Percentiles rank a stretch among this genome's conserved stretches.
phyloP scores from a whole-genome alignment of 2,329 filamentous ascomycete species.

The Teratosphaeria viscida region DNA sequence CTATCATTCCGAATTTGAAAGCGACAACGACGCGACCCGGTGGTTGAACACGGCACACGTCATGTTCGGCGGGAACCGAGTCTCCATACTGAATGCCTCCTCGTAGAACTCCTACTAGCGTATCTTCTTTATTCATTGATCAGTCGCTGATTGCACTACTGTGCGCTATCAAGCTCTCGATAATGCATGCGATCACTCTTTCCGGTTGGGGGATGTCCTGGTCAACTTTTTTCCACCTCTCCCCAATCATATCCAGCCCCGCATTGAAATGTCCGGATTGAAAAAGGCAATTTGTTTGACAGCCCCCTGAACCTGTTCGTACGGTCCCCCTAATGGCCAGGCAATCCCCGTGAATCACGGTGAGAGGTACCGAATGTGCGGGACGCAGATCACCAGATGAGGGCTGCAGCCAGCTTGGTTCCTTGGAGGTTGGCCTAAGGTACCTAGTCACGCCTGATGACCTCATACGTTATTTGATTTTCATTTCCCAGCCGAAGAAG shows the following conservation, averaged over 20 bases:
- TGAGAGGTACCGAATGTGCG: background rate
- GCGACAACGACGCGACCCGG: background rate
- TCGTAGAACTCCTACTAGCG: background rate
- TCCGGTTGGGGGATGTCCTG: background rate
- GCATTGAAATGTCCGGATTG: background rate
- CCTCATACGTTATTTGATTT: background rate
- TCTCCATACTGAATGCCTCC: background rate
- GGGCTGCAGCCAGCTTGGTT: background rate
- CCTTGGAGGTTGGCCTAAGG: background rate
- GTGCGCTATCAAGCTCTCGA: background rate
- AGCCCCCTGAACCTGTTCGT: background rate
- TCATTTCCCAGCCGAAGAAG: background rate
- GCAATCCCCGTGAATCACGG: background rate
- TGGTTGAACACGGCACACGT: slow-evolving; percentile 1
- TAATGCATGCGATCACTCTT: background rate
- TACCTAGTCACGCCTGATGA: background rate
- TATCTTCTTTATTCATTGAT: background rate
- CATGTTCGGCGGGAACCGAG: background rate
- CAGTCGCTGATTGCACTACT: no score
- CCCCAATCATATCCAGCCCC: background rate
- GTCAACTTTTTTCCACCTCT: background rate
- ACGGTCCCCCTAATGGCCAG: background rate
- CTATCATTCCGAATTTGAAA: slow-evolving; percentile 8
- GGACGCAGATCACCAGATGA: background rate
- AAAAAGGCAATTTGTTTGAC: background rate